Evolutionary conservation across 169 alveolate genomes (phyloP).

Genomic region (Babesia gibsoni): DNA sequence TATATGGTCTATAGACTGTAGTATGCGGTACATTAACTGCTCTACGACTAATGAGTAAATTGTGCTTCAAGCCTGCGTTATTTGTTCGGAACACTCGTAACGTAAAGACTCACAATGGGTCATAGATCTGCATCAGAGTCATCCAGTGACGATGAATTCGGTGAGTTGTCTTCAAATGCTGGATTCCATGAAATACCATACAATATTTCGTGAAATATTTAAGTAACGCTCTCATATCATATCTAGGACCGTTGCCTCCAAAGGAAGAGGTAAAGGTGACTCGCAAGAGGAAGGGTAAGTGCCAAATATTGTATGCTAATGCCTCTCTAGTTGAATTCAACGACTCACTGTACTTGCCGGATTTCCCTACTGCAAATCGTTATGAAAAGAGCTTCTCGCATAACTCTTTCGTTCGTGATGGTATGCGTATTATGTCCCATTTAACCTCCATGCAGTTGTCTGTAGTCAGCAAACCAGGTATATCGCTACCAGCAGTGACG

Average conservation of each 20-base stretch:
- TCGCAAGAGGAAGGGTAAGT: constrained; percentile 17
- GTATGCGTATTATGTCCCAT: constrained; percentile 29
- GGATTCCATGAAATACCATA: neutral
- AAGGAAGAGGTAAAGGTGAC: neutral
- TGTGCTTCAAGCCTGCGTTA: too few species aligned
- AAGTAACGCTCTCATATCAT: neutral
- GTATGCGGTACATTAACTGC: too few species aligned
- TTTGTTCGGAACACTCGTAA: too few species aligned
- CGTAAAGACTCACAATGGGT: too few species aligned
- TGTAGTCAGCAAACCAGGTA: constrained; percentile 84
- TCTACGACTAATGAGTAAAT: too few species aligned
- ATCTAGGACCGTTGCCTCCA: constrained; percentile 48
- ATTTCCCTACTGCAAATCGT: constrained; percentile 78
- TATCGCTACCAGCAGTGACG: constrained; percentile 91
- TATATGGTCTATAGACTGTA: too few species aligned
- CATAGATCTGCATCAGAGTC: constrained; percentile 1
- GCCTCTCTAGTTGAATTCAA: constrained; percentile 29
- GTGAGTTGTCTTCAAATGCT: constrained; percentile 11
- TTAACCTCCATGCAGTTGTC: constrained; percentile 58
- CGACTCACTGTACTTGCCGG: constrained; percentile 73
- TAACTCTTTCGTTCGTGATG: constrained; percentile 80
- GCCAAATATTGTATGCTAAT: neutral
- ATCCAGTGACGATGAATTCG: constrained; percentile 61
- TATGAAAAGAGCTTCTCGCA: constrained; percentile 90
- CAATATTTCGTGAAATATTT: neutral